Evolutionary conservation across 2,329 filamentous ascomycete genomes (phyloP).

Genomic region (Mycogone perniciosa): DNA sequence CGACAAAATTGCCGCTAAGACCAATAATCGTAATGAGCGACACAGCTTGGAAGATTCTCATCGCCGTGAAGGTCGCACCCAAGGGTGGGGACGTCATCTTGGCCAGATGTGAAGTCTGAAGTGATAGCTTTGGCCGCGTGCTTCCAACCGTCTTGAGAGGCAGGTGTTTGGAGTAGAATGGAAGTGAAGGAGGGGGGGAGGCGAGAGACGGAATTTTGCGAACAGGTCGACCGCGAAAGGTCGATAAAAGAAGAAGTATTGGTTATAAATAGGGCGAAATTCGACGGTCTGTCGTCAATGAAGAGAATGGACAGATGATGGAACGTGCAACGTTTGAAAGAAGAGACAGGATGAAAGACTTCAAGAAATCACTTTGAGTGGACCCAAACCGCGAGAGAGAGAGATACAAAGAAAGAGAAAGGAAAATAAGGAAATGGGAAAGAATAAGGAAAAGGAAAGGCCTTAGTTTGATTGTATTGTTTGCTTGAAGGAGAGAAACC

Average conservation of each 20-base stretch:
- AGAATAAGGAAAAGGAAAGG: conserved; percentile 2
- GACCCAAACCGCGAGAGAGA: conserved; percentile 18
- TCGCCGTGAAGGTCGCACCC: conserved; percentile 69
- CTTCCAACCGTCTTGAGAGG: conserved; percentile 35
- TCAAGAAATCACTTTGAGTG: conserved; percentile 19
- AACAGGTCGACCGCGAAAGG: conserved; percentile 1
- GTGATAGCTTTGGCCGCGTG: conserved; percentile 36
- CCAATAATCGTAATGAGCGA: conserved; percentile 73
- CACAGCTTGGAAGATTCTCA: conserved; percentile 63
- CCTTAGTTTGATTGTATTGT: neutral
- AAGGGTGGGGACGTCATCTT: conserved; percentile 48
- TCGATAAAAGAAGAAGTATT: conserved; percentile 8
- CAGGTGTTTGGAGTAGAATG: conserved; percentile 37
- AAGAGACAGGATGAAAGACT: conserved; percentile 18
- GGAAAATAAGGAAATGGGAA: neutral
- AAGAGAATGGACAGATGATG: neutral
- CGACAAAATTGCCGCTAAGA: conserved; percentile 75
- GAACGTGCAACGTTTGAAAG: conserved; percentile 14
- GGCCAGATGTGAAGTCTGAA: conserved; percentile 31
- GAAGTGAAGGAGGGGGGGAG: conserved; percentile 25
- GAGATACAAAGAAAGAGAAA: conserved; percentile 18
- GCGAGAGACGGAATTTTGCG: conserved; percentile 29
- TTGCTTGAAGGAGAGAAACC: neutral
- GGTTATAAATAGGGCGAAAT: neutral
- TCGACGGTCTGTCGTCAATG: conserved; percentile 1